Evolutionary conservation across 805 yeast genomes (phyloP).

Genomic region (Hanseniaspora mollemarum): DNA sequence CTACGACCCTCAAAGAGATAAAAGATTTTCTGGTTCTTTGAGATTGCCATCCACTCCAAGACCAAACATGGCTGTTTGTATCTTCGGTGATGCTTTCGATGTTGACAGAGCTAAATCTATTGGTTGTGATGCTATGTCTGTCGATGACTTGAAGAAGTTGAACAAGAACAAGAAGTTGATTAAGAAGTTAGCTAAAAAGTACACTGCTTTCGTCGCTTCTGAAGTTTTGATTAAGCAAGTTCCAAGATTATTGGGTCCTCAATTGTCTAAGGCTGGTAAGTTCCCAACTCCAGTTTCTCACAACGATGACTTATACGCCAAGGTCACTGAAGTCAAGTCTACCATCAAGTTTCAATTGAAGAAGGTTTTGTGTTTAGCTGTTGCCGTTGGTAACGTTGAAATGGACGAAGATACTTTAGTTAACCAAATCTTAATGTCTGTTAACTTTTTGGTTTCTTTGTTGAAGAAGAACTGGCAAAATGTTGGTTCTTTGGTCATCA

Average conservation of each 20-base stretch:
- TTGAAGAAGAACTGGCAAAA: constrained; percentile 99
- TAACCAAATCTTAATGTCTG: constrained; percentile 96
- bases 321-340: constrained; percentile 95
- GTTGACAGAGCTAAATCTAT: constrained; percentile 99
- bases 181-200: constrained; percentile 99
- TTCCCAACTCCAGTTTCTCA: constrained; percentile 99
- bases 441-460: constrained; percentile 97
- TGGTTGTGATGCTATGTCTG: constrained; percentile 99
- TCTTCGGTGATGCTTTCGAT: constrained; percentile 99
- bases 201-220: constrained; percentile 98
- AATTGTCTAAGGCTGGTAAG: constrained; percentile 99
- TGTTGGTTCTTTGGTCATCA: constrained; percentile 97
- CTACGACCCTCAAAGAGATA: constrained; percentile 99
- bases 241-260: constrained; percentile 99
- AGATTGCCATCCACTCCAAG: constrained; percentile 98
- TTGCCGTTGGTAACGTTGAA: constrained; percentile 98
- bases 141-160: constrained; percentile 98
- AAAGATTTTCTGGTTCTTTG: constrained; percentile 99
- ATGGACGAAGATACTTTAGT: constrained; percentile 94
- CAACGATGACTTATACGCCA: constrained; percentile 91
- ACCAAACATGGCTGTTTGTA: constrained; percentile 99
- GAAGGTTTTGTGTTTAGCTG: constrained; percentile 99
- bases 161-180: constrained; percentile 99
- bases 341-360: constrained; percentile 99
- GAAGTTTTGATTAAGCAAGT: constrained; percentile 99